Evolutionary conservation across 805 yeast species (phyloP).

Genomic region (Kluyveromyces nonfermentans): DNA sequence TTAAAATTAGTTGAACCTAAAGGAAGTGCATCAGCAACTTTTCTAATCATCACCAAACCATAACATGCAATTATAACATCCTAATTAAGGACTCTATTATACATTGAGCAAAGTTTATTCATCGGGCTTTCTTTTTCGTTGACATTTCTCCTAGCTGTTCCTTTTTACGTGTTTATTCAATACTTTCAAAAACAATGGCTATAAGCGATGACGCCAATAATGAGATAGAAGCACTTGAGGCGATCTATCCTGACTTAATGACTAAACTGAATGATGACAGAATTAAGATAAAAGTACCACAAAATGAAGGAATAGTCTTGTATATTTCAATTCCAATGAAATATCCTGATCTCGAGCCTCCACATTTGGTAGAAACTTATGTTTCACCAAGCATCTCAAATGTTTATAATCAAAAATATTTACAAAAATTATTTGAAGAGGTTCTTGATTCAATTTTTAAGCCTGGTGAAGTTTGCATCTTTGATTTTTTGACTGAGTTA

Average conservation of each 20-base stretch:
- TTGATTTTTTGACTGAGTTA: conserved; percentile 64
- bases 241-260: conserved; percentile 69
- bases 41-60: no score
- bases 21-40: no score
- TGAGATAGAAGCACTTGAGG: conserved; percentile 75
- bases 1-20: no score
- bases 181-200: background rate
- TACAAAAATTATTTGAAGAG: conserved; percentile 39
- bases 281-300: conserved; percentile 47
- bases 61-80: no score
- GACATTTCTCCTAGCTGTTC: background rate
- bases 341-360: conserved; percentile 58
- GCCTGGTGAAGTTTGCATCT: conserved; percentile 64
- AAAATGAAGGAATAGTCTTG: conserved; percentile 49
- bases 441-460: conserved; percentile 44
- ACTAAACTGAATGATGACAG: conserved; percentile 28
- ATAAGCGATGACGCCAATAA: conserved; percentile 29
- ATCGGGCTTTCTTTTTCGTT: background rate
- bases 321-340: conserved; percentile 60
- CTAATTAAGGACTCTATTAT: no score
- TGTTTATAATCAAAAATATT: conserved; percentile 37
- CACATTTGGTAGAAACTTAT: conserved; percentile 52
- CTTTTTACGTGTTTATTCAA: background rate
- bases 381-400: conserved; percentile 25
- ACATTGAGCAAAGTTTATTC: background rate